Conservation (phyloP, 495 filamentous ascomycete genomes). For the Aspergillus avenaceus region DNA sequence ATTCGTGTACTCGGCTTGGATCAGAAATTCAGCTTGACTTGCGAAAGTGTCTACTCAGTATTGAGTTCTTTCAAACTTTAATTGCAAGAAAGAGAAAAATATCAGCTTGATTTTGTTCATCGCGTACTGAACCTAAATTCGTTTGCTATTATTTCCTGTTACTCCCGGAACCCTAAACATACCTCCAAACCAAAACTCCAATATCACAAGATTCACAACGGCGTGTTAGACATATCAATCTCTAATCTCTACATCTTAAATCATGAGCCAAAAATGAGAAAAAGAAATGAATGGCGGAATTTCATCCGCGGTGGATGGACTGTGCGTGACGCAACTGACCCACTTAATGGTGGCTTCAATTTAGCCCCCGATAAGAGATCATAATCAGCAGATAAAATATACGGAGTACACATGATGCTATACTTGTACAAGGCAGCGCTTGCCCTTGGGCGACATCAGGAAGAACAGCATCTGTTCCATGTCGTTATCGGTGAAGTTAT, state of each 20-base stretch:
- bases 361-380: neutral
- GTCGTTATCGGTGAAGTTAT: slow-evolving; percentile 42
- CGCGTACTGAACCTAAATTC: no score
- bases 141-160: no score
- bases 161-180: no score
- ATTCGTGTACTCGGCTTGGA: no score
- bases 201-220: no score
- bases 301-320: neutral
- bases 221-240: neutral
- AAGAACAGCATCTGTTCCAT: slow-evolving; percentile 42
- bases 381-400: neutral
- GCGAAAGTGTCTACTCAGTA: no score
- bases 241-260: neutral
- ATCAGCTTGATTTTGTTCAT: no score
- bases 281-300: neutral
- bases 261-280: no score
- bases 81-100: no score
- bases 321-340: neutral
- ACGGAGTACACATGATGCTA: slow-evolving; percentile 4
- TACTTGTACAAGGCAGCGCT: slow-evolving; percentile 42
- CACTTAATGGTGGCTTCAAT: neutral
- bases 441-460: slow-evolving; percentile 36
- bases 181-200: no score
- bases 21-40: no score
- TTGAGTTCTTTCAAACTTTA: no score